Evolutionary conservation across 192 early-diverging fungal genomes (phyloP).

Genomic region (Mortierella hygrophila): DNA sequence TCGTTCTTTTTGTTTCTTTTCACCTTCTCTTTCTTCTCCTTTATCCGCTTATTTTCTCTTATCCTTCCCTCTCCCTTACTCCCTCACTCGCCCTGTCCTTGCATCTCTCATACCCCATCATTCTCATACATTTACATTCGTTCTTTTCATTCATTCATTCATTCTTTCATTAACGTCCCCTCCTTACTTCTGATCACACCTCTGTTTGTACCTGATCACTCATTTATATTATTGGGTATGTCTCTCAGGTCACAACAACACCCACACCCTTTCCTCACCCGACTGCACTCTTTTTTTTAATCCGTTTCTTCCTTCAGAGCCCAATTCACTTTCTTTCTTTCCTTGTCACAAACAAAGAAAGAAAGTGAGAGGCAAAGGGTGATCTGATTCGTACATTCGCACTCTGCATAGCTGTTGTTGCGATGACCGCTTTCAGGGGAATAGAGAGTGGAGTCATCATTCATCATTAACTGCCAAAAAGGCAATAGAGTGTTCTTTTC

Average conservation of each 20-base stretch:
- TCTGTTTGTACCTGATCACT: not conserved
- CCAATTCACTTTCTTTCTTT: not conserved
- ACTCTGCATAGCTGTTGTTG: too few species aligned
- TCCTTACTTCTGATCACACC: not conserved
- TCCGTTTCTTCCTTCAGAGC: not conserved
- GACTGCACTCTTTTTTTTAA: not conserved
- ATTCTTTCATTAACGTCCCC: constrained; percentile 10
- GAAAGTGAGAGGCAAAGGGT: too few species aligned
- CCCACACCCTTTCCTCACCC: not conserved
- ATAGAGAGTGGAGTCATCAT: too few species aligned
- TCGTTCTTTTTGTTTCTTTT: not conserved
- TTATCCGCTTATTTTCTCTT: constrained; percentile 22
- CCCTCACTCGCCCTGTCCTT: constrained; percentile 19
- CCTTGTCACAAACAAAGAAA: not conserved
- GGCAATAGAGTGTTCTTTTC: too few species aligned
- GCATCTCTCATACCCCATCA: constrained; percentile 12
- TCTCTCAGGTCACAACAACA: not conserved
- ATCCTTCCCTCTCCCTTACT: not conserved
- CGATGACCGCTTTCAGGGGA: too few species aligned
- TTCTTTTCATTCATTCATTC: constrained; percentile 18
- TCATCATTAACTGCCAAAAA: too few species aligned
- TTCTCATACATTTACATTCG: constrained; percentile 11
- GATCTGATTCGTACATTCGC: not conserved
- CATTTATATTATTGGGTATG: not conserved
- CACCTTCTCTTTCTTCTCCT: not conserved